Percentiles rank a stretch among this genome's conserved stretches.
Conservation (phyloP, 2,329 filamentous ascomycete genomes). For the Hymenoscyphus scutula region DNA sequence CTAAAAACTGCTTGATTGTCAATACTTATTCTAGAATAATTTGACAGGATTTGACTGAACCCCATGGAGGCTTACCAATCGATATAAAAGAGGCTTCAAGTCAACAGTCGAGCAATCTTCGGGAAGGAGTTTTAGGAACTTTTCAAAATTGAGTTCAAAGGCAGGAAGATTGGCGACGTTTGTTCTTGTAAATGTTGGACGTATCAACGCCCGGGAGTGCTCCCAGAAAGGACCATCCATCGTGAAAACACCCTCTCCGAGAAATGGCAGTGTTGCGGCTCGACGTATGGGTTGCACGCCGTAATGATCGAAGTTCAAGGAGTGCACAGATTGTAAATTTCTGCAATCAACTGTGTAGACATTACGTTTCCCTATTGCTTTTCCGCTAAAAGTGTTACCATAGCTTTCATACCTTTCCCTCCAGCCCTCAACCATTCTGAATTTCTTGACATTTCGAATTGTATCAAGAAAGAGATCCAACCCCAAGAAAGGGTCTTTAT, state of each 20-base stretch:
- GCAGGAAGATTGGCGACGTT: slow-evolving; percentile 63
- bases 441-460: neutral
- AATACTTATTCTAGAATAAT: slow-evolving; percentile 19
- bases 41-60: slow-evolving; percentile 61
- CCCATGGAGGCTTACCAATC: slow-evolving; percentile 27
- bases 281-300: slow-evolving; percentile 52
- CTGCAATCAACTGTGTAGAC: neutral
- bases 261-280: slow-evolving; percentile 44
- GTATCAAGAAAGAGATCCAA: neutral
- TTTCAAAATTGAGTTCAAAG: slow-evolving; percentile 57
- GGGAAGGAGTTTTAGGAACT: slow-evolving; percentile 6
- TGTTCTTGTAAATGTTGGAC: slow-evolving; percentile 50
- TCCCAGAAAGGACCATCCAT: slow-evolving; percentile 21
- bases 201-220: slow-evolving; percentile 41
- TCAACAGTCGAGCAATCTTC: slow-evolving; percentile 36
- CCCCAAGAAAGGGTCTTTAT: neutral
- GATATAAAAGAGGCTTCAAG: slow-evolving; percentile 8
- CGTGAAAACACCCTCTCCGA: slow-evolving; percentile 23
- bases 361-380: neutral
- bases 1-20: slow-evolving; percentile 33
- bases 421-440: neutral
- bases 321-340: neutral
- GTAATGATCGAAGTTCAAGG: slow-evolving; percentile 47
- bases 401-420: neutral
- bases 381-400: neutral